These are phyloP conservation scores for Diplotaxis tenuifolia DNA, from an alignment of 345 rosid species.

Conservation along the genomic window DNA sequence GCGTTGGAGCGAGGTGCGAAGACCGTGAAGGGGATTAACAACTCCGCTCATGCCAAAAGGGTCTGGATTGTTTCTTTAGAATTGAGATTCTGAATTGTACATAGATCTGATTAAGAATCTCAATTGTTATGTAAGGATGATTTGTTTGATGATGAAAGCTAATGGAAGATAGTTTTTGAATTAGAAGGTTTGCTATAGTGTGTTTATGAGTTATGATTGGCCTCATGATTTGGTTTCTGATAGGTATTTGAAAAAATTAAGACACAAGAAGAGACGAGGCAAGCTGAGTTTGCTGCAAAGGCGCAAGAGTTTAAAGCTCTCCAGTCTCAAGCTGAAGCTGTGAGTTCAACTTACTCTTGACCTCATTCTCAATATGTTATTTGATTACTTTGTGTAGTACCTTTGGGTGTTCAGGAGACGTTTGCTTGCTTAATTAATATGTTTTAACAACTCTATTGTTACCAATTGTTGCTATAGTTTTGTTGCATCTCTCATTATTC, in stretches of 20 bases:
- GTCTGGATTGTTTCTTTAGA: slow-evolving; percentile 25
- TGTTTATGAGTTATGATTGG: neutral
- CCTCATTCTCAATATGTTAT: neutral
- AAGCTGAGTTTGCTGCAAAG: slow-evolving; percentile 59
- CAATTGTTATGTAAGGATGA: neutral
- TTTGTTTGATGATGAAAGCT: neutral
- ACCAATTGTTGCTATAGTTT: neutral
- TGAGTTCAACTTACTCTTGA: slow-evolving; percentile 37
- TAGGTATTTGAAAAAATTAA: slow-evolving; percentile 77
- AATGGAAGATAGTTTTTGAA: neutral
- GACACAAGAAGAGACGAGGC: slow-evolving; percentile 82
- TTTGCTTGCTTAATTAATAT: neutral
- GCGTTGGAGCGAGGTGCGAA: slow-evolving; percentile 86
- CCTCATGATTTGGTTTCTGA: slow-evolving; percentile 16
- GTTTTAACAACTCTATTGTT: neutral
- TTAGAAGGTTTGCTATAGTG: neutral
- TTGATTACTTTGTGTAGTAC: neutral
- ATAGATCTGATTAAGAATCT: neutral
- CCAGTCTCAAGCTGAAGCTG: slow-evolving; percentile 91
- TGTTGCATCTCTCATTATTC: neutral
- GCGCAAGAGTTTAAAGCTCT: slow-evolving; percentile 76
- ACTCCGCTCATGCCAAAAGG: slow-evolving; percentile 75
- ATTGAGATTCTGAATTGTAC: neutral
- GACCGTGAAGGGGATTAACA: slow-evolving; percentile 62
- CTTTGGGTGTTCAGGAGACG: neutral